Evolutionary conservation across 331 rosid species (phyloP).

Genomic region (Malus hybrid): DNA sequence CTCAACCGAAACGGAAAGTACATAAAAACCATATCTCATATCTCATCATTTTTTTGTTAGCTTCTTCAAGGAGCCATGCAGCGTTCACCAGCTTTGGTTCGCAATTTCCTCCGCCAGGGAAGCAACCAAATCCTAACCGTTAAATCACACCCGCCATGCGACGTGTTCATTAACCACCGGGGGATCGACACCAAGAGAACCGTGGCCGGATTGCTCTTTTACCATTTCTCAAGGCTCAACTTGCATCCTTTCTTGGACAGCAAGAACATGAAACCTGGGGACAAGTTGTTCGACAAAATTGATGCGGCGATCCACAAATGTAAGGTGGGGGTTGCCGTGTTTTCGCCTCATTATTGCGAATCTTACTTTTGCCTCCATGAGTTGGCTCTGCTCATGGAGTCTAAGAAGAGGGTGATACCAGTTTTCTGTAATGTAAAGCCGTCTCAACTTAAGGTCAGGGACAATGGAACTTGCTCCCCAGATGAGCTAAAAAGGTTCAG

Average conservation of each 20-base stretch:
- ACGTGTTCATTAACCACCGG: constrained; percentile 82
- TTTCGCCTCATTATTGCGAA: constrained; percentile 71
- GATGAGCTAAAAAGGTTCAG: constrained; percentile 40
- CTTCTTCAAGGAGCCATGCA: constrained; percentile 58
- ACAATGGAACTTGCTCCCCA: constrained; percentile 23
- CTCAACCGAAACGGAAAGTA: neutral
- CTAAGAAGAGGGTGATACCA: constrained; percentile 58
- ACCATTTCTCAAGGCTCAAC: constrained; percentile 26
- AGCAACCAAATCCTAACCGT: neutral
- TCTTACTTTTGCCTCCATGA: constrained; percentile 83
- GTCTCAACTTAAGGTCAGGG: constrained; percentile 55
- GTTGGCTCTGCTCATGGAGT: constrained; percentile 66
- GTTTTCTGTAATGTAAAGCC: constrained; percentile 68
- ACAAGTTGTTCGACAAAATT: constrained; percentile 52
- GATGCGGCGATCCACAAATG: constrained; percentile 45
- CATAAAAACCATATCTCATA: neutral
- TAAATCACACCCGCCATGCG: constrained; percentile 15
- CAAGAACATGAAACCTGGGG: constrained; percentile 86
- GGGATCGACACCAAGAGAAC: constrained; percentile 73
- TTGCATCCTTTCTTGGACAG: constrained; percentile 54
- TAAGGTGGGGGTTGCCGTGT: constrained; percentile 68
- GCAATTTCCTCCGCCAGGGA: neutral
- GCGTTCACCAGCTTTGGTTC: constrained; percentile 27
- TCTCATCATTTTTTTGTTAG: neutral
- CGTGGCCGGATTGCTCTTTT: constrained; percentile 56